Conservation (phyloP, 441 rosid species). For the Croton laevigatus region DNA sequence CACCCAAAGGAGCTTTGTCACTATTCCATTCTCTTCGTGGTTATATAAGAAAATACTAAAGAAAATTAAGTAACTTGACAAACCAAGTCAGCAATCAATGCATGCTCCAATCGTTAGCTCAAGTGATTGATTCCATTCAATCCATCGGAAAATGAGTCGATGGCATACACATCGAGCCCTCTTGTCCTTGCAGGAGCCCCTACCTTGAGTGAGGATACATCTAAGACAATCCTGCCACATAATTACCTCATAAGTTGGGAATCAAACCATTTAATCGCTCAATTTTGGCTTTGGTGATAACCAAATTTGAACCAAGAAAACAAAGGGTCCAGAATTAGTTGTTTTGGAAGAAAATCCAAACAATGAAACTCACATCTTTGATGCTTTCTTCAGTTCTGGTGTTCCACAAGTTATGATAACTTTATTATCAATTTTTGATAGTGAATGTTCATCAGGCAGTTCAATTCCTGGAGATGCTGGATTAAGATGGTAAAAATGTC, state of each 20-base stretch:
- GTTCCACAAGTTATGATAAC: constrained; percentile 41
- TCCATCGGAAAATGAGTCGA: constrained; percentile 48
- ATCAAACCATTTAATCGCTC: constrained; percentile 13
- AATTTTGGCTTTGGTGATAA: neutral
- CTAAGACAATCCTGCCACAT: constrained; percentile 62
- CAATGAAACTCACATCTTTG: constrained; percentile 47
- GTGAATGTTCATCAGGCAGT: constrained; percentile 56
- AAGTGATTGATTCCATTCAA: constrained; percentile 35
- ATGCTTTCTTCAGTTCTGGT: constrained; percentile 41
- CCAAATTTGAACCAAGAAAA: neutral
- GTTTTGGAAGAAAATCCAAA: neutral
- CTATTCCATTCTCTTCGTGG: constrained; percentile 1
- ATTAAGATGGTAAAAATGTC: constrained; percentile 21
- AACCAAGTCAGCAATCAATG: constrained; percentile 17
- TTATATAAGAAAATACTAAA: constrained; percentile 14
- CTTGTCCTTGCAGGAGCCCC: constrained; percentile 93
- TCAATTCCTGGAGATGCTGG: constrained; percentile 56
- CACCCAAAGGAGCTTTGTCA: constrained; percentile 13
- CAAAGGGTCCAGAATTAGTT: neutral
- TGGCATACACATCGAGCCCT: constrained; percentile 50
- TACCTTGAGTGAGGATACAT: constrained; percentile 60
- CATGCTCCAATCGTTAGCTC: constrained; percentile 25
- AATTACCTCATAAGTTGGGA: neutral
- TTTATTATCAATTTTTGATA: constrained; percentile 48
- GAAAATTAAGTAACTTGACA: constrained; percentile 4